Conservation (phyloP, 352 stramenopile genomes). For the Phytophthora pseudosyringae region DNA sequence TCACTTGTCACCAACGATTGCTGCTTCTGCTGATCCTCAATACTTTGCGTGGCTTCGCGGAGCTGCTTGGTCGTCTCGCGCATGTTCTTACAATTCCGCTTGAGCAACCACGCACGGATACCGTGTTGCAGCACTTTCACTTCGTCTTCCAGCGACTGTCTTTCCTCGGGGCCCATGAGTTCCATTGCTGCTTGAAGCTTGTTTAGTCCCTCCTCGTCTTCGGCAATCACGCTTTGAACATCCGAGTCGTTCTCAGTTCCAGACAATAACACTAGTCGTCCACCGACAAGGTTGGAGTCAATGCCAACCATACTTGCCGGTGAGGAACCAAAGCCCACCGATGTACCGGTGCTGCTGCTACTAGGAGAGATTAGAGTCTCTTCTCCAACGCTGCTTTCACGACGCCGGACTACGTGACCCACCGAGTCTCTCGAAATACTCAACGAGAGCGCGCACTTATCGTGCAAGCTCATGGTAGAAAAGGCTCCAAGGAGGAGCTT, state of each 20-base stretch:
- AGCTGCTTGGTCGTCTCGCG: slow-evolving; percentile 86
- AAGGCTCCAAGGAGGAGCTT: slow-evolving; percentile 86
- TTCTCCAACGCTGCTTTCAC: slow-evolving; percentile 68
- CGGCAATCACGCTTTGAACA: slow-evolving; percentile 85
- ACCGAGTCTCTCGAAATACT: slow-evolving; percentile 73
- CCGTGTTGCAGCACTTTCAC: slow-evolving; percentile 88
- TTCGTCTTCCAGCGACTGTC: slow-evolving; percentile 86
- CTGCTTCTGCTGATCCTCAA: slow-evolving; percentile 66
- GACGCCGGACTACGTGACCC: slow-evolving; percentile 40
- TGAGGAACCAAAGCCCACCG: slow-evolving; percentile 31
- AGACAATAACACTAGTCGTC: slow-evolving; percentile 30
- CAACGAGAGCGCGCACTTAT: slow-evolving; percentile 86
- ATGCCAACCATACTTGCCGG: slow-evolving; percentile 37
- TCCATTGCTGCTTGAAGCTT: slow-evolving; percentile 86
- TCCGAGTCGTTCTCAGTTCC: slow-evolving; percentile 68
- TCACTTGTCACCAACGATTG: slow-evolving; percentile 33
- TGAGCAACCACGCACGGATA: slow-evolving; percentile 86
- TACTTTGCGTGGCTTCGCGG: slow-evolving; percentile 72
- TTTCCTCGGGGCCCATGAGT: slow-evolving; percentile 87
- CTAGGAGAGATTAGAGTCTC: slow-evolving; percentile 36
- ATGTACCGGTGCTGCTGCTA: slow-evolving; percentile 36
- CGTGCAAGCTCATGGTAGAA: slow-evolving; percentile 89
- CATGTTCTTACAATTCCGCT: slow-evolving; percentile 90
- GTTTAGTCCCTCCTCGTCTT: slow-evolving; percentile 75
- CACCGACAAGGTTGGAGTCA: slow-evolving; percentile 31